Evolutionary conservation across 345 rosid genomes (phyloP), one percentile per base, ranked within the genome.

Genomic region (Acer saccharum): DNA sequence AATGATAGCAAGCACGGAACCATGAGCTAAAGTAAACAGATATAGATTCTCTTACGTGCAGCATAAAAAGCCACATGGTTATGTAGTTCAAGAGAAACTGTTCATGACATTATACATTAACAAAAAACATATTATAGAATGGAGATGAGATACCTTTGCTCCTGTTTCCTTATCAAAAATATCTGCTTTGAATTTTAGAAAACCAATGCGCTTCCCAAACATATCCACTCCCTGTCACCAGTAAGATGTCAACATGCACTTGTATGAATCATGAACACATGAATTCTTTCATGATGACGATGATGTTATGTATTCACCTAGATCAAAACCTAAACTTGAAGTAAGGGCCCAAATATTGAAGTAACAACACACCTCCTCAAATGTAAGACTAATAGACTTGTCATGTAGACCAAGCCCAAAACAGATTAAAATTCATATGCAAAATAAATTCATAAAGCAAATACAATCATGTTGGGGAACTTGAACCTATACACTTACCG

Each of bases 111-210:
- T 1, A 32, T 60, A 39, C 65, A 76, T 20, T 63, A 32, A 41
- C 7, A 50, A 62, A 29, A 13, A 4, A 60, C n/a, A 39, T 35
- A 60, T 60, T 8, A 41, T 74, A 25, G 50, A 71, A 62, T 25
- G 68, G 81, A 81, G 80, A 76, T 72, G 69, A 74, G 72, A 85
- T 89, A 95, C 99, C 98, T 84, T 91, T 4, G 83, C 60, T 14
- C 93, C 94, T 3, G 96, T 89, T 77, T 80, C 89, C 43, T 88
- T 90, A 58, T 90, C 84, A 58, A 90, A 14, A 55, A 93, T 83
- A 76, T 93, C 94, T 0, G 99, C 99, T 81, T 83, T 89, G 88
- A 93, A 92, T 85, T 95, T 93, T 64, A 95, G 85, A 88, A 93
- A 93, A 18, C 99, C 99, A 68, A 93, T 75, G 25, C 92, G 79